A percentile compares a stretch with the other conserved stretches of the same genome.
phyloP scores from a whole-genome alignment of 768 basidiomycete species.

The Antrodiella citrinella region DNA sequence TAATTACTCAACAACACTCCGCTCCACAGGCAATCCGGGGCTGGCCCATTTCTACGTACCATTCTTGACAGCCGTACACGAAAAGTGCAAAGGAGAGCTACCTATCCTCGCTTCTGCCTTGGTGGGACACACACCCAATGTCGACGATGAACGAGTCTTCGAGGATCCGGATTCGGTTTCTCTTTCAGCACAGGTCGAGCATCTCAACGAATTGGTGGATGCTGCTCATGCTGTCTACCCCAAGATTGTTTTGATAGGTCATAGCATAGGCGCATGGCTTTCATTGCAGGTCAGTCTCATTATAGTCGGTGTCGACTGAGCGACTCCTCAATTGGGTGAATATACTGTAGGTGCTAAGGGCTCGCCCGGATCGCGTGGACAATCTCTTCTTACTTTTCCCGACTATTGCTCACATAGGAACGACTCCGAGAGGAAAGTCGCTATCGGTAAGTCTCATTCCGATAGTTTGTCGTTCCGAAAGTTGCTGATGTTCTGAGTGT shows the following conservation, averaged over 20 bases:
- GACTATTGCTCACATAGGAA: constrained; percentile 52
- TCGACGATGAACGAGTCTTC: constrained; percentile 16
- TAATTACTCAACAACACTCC: too few relatives aligned
- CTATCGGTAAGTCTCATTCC: constrained; percentile 40
- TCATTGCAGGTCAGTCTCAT: constrained; percentile 39
- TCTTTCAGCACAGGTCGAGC: constrained; percentile 45
- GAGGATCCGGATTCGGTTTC: constrained; percentile 22
- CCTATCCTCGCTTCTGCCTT: constrained; percentile 57
- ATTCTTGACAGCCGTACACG: constrained; percentile 49
- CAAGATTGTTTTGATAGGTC: constrained; percentile 46
- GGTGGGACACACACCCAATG: constrained; percentile 50
- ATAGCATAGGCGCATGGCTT: constrained; percentile 73
- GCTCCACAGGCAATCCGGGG: constrained; percentile 49
- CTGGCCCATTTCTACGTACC: constrained; percentile 58
- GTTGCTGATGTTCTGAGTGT: neutral
- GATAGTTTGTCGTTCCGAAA: neutral
- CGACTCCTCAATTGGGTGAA: neutral
- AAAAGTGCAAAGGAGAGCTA: constrained; percentile 26
- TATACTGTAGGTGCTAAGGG: constrained; percentile 46
- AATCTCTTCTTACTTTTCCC: constrained; percentile 62
- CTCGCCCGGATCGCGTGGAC: constrained; percentile 28
- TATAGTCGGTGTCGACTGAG: neutral
- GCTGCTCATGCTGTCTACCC: constrained; percentile 27
- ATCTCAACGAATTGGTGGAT: constrained; percentile 47
- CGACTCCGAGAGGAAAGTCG: constrained; percentile 54